Evolutionary conservation across 2,329 filamentous ascomycete genomes (phyloP), one percentile per base, ranked within the genome.

Genomic region (Piedraia hortae): DNA sequence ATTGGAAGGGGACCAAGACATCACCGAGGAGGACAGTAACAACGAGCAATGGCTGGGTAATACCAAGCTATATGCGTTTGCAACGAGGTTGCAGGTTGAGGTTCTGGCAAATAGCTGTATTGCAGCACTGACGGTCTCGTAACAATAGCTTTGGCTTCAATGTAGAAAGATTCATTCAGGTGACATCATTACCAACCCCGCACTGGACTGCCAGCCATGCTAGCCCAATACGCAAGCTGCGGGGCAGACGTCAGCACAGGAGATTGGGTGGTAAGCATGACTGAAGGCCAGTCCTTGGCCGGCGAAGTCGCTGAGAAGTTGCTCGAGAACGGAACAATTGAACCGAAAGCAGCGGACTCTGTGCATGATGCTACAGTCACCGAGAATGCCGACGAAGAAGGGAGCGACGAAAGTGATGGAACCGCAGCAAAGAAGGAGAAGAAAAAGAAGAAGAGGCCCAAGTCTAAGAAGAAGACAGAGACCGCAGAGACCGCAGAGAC

Each of bases 51-150:
- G 67, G 29, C 43, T 69, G 28, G 63, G 62, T 10, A 71, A 69
- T 25, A 90, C 80, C 9, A 82, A 80, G 29, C 47, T 97, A 13
- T 93, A 77, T 48, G 80, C 82, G 1, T 91, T 91, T 38, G 82
- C 85, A 0, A 82, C 85, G 0, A n/a, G n/a, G n/a, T 50, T 93
- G 44, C 64, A 91, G 20, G 93, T 97, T 49, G 85, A 97, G 48
- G 82, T 97, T 13, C 48, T 93, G 44, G 80, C 74, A 62, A 91
- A 89, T 39, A 78, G 74, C 3, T 69, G 14, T 28, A 73, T 97
- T 12, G 88, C 77, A 44, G 72, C 74, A 12, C 53, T 93, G 42
- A 93, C 82, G 6, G 32, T 39, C 6, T 31, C 29, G 18, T 40
- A 24, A 35, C 7, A 17, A 10, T 17, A 17, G 16, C 16, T n/a